Conservation (phyloP, 2,329 filamentous ascomycete species). For the Pyrenophora seminiperda region DNA sequence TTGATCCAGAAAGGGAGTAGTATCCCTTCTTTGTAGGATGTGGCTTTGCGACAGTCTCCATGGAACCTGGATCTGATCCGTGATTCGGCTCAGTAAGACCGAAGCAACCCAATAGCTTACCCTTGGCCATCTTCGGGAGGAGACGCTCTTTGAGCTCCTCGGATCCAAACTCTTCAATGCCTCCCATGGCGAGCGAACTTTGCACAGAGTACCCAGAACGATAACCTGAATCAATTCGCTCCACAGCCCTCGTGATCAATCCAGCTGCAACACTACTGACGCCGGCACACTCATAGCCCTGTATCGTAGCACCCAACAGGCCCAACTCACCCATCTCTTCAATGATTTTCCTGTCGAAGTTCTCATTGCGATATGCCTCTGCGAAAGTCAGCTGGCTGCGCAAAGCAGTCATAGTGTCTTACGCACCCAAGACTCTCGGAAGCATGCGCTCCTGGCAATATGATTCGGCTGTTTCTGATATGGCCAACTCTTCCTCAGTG, state of each 20-base stretch:
- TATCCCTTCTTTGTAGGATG: constrained; percentile 85
- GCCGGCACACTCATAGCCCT: constrained; percentile 87
- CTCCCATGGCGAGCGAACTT: constrained; percentile 90
- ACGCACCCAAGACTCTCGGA: constrained; percentile 79
- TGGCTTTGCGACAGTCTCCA: constrained; percentile 85
- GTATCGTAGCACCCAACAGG: constrained; percentile 82
- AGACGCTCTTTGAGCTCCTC: constrained; percentile 85
- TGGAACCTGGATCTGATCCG: constrained; percentile 86
- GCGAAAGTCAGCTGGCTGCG: constrained; percentile 13
- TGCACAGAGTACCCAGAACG: constrained; percentile 93
- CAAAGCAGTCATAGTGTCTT: neutral
- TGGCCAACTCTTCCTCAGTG: constrained; percentile 89
- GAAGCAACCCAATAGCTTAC: constrained; percentile 82
- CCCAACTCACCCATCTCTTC: constrained; percentile 92
- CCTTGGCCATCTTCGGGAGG: constrained; percentile 79
- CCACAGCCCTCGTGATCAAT: constrained; percentile 86
- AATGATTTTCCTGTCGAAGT: constrained; percentile 84
- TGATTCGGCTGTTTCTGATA: constrained; percentile 85
- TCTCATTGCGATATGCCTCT: constrained; percentile 86
- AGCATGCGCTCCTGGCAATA: constrained; percentile 92
- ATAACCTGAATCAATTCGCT: constrained; percentile 89
- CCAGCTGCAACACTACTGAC: constrained; percentile 87
- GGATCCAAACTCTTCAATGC: constrained; percentile 86
- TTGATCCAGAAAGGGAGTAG: constrained; percentile 76
- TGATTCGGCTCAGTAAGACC: constrained; percentile 92